These are phyloP conservation scores for Paecilomyces sp. DNA, from an alignment of 2,329 filamentous ascomycete genomes.

Conservation along the genomic window DNA sequence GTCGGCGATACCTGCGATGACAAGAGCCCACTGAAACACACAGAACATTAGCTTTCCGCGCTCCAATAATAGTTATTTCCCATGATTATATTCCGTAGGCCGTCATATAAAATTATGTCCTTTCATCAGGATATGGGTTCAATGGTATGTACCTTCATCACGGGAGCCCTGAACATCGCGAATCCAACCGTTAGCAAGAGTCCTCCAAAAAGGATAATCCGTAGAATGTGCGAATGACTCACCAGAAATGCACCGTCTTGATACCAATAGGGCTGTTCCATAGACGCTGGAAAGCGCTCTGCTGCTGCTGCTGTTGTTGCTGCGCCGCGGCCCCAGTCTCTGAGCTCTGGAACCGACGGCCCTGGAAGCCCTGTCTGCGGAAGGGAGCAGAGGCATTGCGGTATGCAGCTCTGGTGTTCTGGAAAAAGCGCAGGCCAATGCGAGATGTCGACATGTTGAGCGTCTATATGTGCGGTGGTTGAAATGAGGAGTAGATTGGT, in stretches of 20 bases:
- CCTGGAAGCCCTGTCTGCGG: conserved; percentile 42
- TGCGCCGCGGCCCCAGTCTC: conserved; percentile 41
- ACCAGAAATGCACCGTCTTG: conserved; percentile 99
- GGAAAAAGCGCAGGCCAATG: conserved; percentile 51
- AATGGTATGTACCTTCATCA: conserved; percentile 64
- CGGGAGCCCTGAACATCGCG: conserved; percentile 61
- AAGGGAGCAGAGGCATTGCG: conserved; percentile 49
- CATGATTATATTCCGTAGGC: conserved; percentile 2
- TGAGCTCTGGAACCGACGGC: conserved; percentile 66
- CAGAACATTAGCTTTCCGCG: not conserved
- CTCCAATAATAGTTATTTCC: not conserved
- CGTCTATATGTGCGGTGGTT: conserved; percentile 9
- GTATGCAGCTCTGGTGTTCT: conserved; percentile 43
- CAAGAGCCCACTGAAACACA: conserved; percentile 68
- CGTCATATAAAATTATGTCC: not conserved
- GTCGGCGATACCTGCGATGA: conserved; percentile 86
- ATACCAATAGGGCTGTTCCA: conserved; percentile 75
- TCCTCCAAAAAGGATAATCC: not conserved
- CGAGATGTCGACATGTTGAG: conserved; percentile 46
- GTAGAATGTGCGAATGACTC: conserved; percentile 11
- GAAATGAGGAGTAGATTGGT: conserved; percentile 9
- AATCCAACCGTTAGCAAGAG: conserved; percentile 9
- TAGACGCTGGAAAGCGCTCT: conserved; percentile 62
- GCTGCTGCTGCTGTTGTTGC: conserved; percentile 28
- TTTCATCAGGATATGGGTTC: not conserved